phyloP scores from a whole-genome alignment of 1,284 basidiomycete genomes.

The Bjerkandera adusta region DNA sequence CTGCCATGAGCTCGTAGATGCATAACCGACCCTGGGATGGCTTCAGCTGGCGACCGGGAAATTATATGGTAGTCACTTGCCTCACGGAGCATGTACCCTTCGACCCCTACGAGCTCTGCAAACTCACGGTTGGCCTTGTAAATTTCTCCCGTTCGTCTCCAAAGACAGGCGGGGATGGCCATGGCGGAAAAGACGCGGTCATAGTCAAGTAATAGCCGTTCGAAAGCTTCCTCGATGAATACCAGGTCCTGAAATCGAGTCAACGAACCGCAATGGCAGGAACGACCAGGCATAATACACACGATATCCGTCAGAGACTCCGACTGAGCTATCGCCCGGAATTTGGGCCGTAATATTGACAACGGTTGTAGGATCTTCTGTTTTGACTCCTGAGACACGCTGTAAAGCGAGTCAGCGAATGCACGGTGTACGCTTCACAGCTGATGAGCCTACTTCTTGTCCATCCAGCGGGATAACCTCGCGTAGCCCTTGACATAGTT shows the following conservation, averaged over 20 bases:
- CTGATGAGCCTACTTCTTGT: constrained; percentile 63
- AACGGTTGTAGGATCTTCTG: constrained; percentile 88
- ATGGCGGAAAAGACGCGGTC: constrained; percentile 95
- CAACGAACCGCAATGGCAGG: constrained; percentile 10
- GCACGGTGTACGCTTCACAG: too few relatives aligned
- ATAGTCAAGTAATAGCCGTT: constrained; percentile 92
- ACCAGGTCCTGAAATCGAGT: constrained; percentile 74
- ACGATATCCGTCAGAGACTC: constrained; percentile 82
- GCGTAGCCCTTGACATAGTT: constrained; percentile 97
- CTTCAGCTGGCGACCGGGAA: too few relatives aligned
- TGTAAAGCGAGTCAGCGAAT: constrained; percentile 32
- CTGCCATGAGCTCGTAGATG: constrained; percentile 97
- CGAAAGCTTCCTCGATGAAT: constrained; percentile 97
- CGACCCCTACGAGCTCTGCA: constrained; percentile 82
- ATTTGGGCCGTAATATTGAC: constrained; percentile 90
- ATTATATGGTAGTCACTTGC: constrained; percentile 41
- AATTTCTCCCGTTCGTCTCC: constrained; percentile 96
- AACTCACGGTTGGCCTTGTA: constrained; percentile 98
- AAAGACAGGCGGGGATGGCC: constrained; percentile 95
- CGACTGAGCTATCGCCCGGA: constrained; percentile 86
- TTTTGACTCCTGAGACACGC: constrained; percentile 87
- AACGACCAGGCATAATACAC: constrained; percentile 23
- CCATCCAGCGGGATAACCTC: constrained; percentile 92
- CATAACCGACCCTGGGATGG: constrained; percentile 75
- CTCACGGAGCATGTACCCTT: constrained; percentile 79